phyloP scores from a whole-genome alignment of 2,329 filamentous ascomycete species.

The Beauveria bassiana region DNA sequence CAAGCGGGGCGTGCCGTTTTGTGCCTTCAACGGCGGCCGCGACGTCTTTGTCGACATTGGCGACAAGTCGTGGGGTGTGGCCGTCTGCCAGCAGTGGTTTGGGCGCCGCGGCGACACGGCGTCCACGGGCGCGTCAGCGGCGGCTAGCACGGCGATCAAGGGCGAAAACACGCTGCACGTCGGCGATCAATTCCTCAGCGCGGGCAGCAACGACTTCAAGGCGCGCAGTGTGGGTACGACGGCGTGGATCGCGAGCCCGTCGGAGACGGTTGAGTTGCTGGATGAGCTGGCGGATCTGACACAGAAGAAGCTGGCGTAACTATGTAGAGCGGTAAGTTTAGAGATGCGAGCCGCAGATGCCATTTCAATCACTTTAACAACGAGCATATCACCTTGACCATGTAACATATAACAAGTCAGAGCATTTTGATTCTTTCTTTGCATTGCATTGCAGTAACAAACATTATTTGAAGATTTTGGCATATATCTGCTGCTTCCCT shows the following conservation, averaged over 20 bases:
- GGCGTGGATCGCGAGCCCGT: conserved; percentile 84
- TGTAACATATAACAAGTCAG: neutral
- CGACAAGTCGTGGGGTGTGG: conserved; percentile 93
- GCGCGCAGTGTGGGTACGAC: conserved; percentile 86
- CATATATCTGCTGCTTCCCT: neutral
- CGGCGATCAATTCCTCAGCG: conserved; percentile 92
- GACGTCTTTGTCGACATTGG: conserved; percentile 99
- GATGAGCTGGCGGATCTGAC: conserved; percentile 67
- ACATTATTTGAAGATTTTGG: neutral
- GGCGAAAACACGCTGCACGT: conserved; percentile 83
- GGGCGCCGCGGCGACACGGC: conserved; percentile 34
- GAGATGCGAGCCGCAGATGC: neutral
- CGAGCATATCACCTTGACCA: neutral
- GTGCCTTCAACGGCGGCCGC: conserved; percentile 95
- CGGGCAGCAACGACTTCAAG: conserved; percentile 96
- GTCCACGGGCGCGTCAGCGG: conserved; percentile 4
- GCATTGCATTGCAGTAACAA: neutral
- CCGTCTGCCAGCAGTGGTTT: conserved; percentile 87
- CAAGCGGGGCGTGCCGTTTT: conserved; percentile 63
- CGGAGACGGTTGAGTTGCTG: conserved; percentile 81
- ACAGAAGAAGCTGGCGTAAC: conserved; percentile 33
- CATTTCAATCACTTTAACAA: neutral
- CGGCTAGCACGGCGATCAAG: conserved; percentile 39
- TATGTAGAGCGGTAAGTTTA: no score
- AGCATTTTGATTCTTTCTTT: neutral